Evolutionary conservation across 164 flowering plant genomes (phyloP).

Genomic region (Magnolia sinica): DNA sequence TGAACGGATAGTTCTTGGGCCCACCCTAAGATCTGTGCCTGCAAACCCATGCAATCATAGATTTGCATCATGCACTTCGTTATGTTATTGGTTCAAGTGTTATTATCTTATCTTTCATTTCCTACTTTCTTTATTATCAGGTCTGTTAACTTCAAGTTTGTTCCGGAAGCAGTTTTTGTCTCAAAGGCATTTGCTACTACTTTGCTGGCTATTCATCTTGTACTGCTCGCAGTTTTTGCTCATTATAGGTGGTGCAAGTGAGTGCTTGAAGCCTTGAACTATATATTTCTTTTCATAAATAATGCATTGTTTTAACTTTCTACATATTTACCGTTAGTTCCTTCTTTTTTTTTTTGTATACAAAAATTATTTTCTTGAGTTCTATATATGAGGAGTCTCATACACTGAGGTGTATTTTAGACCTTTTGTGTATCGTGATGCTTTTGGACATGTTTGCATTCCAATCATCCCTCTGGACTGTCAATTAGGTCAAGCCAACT

Average conservation of each 20-base stretch:
- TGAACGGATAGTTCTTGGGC: no score
- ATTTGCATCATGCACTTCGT: neutral
- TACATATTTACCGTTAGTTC: neutral
- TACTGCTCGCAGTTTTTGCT: constrained; percentile 57
- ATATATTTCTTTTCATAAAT: neutral
- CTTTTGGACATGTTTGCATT: no score
- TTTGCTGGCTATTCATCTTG: constrained; percentile 67
- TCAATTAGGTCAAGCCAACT: no score
- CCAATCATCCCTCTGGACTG: no score
- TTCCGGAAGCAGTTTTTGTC: constrained; percentile 72
- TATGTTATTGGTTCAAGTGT: neutral
- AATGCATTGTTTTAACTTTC: neutral
- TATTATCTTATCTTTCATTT: constrained; percentile 1
- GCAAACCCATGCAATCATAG: no score
- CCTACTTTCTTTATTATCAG: constrained; percentile 31
- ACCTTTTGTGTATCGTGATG: neutral
- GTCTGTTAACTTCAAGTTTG: constrained; percentile 97
- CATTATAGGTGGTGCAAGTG: constrained; percentile 94
- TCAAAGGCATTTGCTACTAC: constrained; percentile 70
- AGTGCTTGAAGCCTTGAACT: constrained; percentile 21
- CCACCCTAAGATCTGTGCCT: no score
- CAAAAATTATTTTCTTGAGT: neutral
- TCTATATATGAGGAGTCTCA: neutral
- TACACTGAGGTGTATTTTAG: neutral
- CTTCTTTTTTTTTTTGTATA: neutral